Evolutionary conservation across 108 stramenopile genomes (phyloP), one percentile per base, ranked within the genome.

Genomic region (Fistulifera pelliculosa): DNA sequence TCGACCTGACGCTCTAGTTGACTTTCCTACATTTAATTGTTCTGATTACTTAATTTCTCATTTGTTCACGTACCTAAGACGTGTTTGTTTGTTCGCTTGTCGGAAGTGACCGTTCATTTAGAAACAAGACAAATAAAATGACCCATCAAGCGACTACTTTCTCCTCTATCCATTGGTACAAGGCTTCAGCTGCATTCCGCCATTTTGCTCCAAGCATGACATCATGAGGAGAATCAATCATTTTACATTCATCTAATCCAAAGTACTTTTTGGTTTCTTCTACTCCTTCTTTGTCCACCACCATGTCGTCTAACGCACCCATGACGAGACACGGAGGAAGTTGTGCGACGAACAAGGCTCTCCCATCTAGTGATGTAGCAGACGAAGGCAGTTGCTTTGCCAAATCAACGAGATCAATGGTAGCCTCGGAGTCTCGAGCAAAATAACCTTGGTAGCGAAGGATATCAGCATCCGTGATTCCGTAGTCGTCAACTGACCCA

Each of bases 191-290:
- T 15, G 51, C 76, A 42, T 75, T 73, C 28, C 62, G 18, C 76
- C 77, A 83, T 12, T 69, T 69, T 14, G 35, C 12, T n/a, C 66
- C 72, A 18, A 86, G 69, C 85, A 86, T 86, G 49, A 86, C 70
- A 62, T 86, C 85, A 52, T 86, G 85, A 35, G 78, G 75, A 18
- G 82, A 73, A 54, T 77, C 78, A 11, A 75, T 68, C 18, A 77
- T 50, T 1, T 61, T 28, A 11, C 71, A 43, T 27, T 24, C 23
- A n/a, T 72, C 60, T 8, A 75, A 26, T 1, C 73, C 75, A 51
- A 77, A 76, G 58, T 71, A 86, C 12, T 11, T 47, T 4, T 70
- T 78, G 14, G 80, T 77, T 53, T 86, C 85, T 7, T 62, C 64
- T 15, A 80, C 61, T 2, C 71, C 80, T 25, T 71, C 71, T 18